Base-by-base conservation (phyloP, 169 alveolate species). In the Besnoitia besnoiti region DNA sequence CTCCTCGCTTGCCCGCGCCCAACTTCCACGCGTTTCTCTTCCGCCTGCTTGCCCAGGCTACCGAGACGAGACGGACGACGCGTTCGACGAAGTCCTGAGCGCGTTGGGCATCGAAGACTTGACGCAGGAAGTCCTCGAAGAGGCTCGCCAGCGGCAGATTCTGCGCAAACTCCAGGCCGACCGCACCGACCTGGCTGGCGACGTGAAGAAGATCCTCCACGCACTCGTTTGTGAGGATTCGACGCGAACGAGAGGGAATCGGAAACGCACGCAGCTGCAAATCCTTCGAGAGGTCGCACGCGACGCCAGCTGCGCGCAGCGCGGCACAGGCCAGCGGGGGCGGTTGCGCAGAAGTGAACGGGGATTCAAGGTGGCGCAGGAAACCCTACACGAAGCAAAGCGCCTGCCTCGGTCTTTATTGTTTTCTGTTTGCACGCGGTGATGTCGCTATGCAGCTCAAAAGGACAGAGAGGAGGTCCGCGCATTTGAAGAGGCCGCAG, bases 61-160 rank as follows among this genome's bases (percentile, higher is more conserved):
- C 55, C 10, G 87, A 21, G 87, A 77, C 59, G 87, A 77, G 87
- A 77, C 87, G 12, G 87, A 77, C 87, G 87, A 77, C 30, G 87
- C 87, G 42, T 42, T 77, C 40, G 87, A 77, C 8, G 87, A 77
- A 27, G 55, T 77, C n/a, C 35, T 77, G 10, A 24, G 40, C 30
- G 87, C 87, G 19, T 10, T 77, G 0, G 87, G 87, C 33, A 77
- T 77, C 33, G 87, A 77, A 37, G 87, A 77, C 59, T 24, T 77
- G 40, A 42, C 87, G 8, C 59, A 77, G 21, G 87, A 77, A 24
- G 87, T 77, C 3, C 14, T 42, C 59, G 87, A 77, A 40, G 87
- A 77, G 35, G 87, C 87, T 27, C 49, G 55, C 12, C 35, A 77
- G 87, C 49, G 87, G 40, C 61, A 77, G 49, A 42, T 77, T 1